Conservation (phyloP, 345 rosid species). For the Pistacia vera region DNA sequence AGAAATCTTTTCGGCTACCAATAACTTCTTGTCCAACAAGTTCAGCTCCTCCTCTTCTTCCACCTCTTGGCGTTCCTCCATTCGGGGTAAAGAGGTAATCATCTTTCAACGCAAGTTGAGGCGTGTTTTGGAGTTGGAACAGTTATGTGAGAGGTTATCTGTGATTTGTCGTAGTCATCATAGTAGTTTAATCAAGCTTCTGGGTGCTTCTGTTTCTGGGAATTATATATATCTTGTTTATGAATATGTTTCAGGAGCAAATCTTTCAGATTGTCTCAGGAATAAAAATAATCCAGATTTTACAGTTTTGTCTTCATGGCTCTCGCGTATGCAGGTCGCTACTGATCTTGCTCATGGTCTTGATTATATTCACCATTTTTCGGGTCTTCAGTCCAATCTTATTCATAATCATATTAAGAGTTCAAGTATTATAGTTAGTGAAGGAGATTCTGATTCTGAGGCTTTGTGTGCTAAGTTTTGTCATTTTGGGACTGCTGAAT, state of each 20-base stretch:
- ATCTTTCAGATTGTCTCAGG: conserved; percentile 47
- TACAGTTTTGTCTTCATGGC: conserved; percentile 52
- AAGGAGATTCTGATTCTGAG: conserved; percentile 1
- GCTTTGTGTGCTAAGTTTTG: conserved; percentile 31
- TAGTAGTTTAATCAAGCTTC: conserved; percentile 29
- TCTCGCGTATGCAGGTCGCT: conserved; percentile 50
- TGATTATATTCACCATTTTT: conserved; percentile 41
- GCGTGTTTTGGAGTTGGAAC: conserved; percentile 18
- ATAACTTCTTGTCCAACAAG: conserved; percentile 42
- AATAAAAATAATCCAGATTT: conserved; percentile 40
- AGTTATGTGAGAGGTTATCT: conserved; percentile 18
- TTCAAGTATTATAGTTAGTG: conserved; percentile 26
- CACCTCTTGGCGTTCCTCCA: conserved; percentile 36
- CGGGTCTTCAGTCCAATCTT: conserved; percentile 26
- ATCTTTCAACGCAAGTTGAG: conserved; percentile 40
- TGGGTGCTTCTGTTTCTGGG: conserved; percentile 41
- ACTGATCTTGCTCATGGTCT: conserved; percentile 48
- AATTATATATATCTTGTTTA: conserved; percentile 44
- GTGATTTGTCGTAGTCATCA: conserved; percentile 42
- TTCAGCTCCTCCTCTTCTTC: conserved; percentile 35
- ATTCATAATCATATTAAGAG: conserved; percentile 43
- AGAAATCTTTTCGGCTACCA: conserved; percentile 43
- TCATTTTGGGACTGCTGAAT: conserved; percentile 37
- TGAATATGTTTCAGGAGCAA: conserved; percentile 44
- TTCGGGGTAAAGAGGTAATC: conserved; percentile 27